Conservation (phyloP, 352 stramenopile species). For the Chrysophaeum taylorii region DNA sequence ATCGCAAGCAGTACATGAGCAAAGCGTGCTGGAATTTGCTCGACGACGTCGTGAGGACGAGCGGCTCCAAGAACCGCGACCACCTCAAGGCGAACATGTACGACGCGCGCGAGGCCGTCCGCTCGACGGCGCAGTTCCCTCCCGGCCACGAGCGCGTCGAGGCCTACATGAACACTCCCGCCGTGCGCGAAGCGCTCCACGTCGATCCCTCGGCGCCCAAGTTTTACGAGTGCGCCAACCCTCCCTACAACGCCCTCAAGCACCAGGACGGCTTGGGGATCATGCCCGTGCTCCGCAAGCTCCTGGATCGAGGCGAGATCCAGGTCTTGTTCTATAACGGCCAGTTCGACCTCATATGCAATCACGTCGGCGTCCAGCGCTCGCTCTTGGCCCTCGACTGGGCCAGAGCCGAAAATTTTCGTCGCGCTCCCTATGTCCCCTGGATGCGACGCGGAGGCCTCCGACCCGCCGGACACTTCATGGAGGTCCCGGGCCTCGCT, state of each 20-base stretch:
- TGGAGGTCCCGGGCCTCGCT: too few relatives aligned
- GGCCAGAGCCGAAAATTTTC: constrained; percentile 64
- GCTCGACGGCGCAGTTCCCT: constrained; percentile 62
- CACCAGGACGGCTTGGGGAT: constrained; percentile 86
- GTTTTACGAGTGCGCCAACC: constrained; percentile 72
- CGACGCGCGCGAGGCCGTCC: constrained; percentile 69
- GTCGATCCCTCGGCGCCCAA: constrained; percentile 16
- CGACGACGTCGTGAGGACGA: constrained; percentile 65
- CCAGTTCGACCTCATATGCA: constrained; percentile 95
- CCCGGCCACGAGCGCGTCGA: constrained; percentile 63
- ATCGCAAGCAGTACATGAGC: constrained; percentile 54
- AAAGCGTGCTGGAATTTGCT: constrained; percentile 75
- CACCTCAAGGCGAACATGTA: constrained; percentile 61
- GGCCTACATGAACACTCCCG: constrained; percentile 69
- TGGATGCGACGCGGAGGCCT: too few relatives aligned
- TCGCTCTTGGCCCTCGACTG: constrained; percentile 76
- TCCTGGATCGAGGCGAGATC: constrained; percentile 66
- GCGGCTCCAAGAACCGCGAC: constrained; percentile 42
- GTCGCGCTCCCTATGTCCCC: too few relatives aligned
- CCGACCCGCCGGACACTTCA: too few relatives aligned
- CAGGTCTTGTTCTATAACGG: constrained; percentile 91
- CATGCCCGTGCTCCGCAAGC: constrained; percentile 60
- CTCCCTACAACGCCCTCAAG: constrained; percentile 68
- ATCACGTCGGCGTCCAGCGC: constrained; percentile 82
- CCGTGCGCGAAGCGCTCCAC: constrained; percentile 77